Conservation (phyloP, 768 basidiomycete species). For the Ramaria sp. region DNA sequence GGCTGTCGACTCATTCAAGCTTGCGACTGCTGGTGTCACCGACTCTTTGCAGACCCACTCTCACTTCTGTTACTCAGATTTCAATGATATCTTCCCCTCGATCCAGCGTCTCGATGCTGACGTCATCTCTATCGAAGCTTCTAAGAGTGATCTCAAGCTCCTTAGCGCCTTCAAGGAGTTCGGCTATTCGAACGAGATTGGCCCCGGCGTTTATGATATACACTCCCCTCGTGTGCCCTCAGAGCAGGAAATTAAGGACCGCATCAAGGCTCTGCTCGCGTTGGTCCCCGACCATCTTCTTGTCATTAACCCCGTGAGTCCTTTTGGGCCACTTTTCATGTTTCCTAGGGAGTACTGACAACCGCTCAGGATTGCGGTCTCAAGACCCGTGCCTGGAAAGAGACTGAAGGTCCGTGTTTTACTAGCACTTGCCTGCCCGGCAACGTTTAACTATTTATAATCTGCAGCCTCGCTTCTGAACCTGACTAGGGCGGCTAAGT, state of each 20-base stretch:
- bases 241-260: slow-evolving; percentile 89
- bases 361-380: slow-evolving; percentile 75
- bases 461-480: slow-evolving; percentile 60
- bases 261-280: slow-evolving; percentile 72
- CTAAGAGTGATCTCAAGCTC: slow-evolving; percentile 98
- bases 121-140: slow-evolving; percentile 97
- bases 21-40: slow-evolving; percentile 90
- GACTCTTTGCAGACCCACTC: slow-evolving; percentile 95
- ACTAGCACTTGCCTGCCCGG: slow-evolving; percentile 6
- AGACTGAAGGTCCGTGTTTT: slow-evolving; percentile 64
- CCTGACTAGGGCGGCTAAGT: slow-evolving; percentile 85
- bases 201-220: slow-evolving; percentile 98
- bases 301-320: slow-evolving; percentile 77
- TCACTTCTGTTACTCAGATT: slow-evolving; percentile 99
- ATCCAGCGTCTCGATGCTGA: slow-evolving; percentile 96
- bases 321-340: not conserved
- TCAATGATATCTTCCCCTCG: slow-evolving; percentile 96
- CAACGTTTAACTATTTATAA: not conserved
- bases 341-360: slow-evolving; percentile 7
- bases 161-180: slow-evolving; percentile 90
- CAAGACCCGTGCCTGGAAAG: slow-evolving; percentile 98
- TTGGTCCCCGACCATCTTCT: slow-evolving; percentile 74
- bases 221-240: slow-evolving; percentile 97
- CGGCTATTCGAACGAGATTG: slow-evolving; percentile 95
- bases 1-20: slow-evolving; percentile 99